Evolutionary conservation across 768 basidiomycete species (phyloP).

Genomic region (Mycena rebaudengoi): DNA sequence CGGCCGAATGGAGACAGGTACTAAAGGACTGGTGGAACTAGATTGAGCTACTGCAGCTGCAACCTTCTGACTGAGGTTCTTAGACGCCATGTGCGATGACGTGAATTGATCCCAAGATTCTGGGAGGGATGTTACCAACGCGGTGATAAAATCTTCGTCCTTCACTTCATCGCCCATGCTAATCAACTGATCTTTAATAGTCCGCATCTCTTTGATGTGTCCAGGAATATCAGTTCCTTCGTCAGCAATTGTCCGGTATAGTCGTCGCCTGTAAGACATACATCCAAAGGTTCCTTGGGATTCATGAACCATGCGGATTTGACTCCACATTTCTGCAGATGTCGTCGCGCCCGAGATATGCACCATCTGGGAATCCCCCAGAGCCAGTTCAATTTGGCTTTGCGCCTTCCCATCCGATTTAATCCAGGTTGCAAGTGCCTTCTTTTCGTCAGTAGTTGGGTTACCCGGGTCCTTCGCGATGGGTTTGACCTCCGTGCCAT

Average conservation of each 20-base stretch:
- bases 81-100: not conserved
- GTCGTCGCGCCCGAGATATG: not conserved
- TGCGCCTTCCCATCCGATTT: not conserved
- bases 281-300: not conserved
- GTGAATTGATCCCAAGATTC: slow-evolving; percentile 6
- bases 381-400: not conserved
- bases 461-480: not conserved
- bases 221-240: no score
- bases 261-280: slow-evolving; percentile 3
- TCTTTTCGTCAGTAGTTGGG: not conserved
- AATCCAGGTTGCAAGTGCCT: not conserved
- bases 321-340: slow-evolving; percentile 7
- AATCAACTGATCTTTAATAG: not conserved
- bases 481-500: not conserved
- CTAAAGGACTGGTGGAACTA: not conserved
- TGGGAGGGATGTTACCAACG: not conserved
- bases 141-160: not conserved
- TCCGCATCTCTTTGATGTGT: not conserved
- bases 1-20: no score
- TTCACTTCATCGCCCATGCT: not conserved
- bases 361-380: not conserved
- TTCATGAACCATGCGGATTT: not conserved
- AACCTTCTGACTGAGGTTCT: not conserved
- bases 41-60: not conserved
- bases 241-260: no score